phyloP scores from a whole-genome alignment of 2,329 filamentous ascomycete genomes.

The Knufia petricola region DNA sequence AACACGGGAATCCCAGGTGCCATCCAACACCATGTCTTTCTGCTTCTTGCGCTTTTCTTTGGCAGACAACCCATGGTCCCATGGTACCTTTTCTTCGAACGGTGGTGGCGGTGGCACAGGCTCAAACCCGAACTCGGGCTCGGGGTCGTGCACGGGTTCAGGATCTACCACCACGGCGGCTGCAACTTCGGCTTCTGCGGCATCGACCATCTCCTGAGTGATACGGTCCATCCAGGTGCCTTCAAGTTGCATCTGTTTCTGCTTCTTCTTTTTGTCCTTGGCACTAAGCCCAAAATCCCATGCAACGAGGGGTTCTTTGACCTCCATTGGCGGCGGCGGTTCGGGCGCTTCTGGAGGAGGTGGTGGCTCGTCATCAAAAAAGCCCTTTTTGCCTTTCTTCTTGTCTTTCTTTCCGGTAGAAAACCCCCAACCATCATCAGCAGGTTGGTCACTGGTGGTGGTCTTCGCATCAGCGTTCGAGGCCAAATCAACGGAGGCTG shows the following conservation, averaged over 20 bases:
- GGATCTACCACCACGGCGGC: constrained; percentile 10
- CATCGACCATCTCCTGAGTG: constrained; percentile 20
- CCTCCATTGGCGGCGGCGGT: constrained; percentile 20
- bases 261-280: constrained; percentile 26
- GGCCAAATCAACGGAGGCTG: constrained; percentile 20
- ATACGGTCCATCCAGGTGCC: constrained; percentile 2
- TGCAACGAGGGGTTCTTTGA: constrained; percentile 21
- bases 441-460: constrained; percentile 19
- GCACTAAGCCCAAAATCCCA: constrained; percentile 25
- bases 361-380: constrained; percentile 14
- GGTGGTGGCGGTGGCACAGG: background rate
- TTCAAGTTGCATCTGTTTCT: constrained; percentile 22
- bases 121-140: constrained; percentile 22
- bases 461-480: constrained; percentile 17
- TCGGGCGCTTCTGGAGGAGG: constrained; percentile 17
- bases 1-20: constrained; percentile 3
- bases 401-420: constrained; percentile 23
- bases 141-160: background rate
- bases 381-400: constrained; percentile 21
- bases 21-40: constrained; percentile 9
- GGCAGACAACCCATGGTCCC: constrained; percentile 2
- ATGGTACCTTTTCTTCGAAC: background rate
- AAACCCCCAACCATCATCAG: constrained; percentile 24
- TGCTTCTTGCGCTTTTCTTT: constrained; percentile 20
- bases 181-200: constrained; percentile 26